Conservation (phyloP, 306 rosid genomes). For the Castanospermum australe region DNA sequence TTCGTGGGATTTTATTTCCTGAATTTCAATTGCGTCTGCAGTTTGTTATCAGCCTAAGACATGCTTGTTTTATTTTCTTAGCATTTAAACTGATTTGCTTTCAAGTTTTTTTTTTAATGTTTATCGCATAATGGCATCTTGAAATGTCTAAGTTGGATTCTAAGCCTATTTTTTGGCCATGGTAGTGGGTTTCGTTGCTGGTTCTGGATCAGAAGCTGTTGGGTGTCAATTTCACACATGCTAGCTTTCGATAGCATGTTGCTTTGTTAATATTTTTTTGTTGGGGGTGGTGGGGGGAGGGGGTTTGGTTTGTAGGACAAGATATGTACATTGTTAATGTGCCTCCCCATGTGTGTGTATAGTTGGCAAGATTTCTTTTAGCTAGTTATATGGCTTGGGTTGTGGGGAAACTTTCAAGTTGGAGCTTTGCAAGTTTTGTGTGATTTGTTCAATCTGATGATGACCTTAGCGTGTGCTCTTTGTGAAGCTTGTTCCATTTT, state of each 20-base stretch:
- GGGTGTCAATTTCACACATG: too few relatives aligned
- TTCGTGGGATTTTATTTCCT: background rate
- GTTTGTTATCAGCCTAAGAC: background rate
- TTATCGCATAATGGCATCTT: background rate
- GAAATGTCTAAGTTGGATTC: background rate
- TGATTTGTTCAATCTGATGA: background rate
- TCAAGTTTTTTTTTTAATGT: background rate
- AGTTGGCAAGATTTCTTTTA: background rate
- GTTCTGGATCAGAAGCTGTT: background rate
- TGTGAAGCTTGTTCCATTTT: background rate
- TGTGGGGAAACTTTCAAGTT: background rate
- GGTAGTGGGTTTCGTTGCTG: background rate
- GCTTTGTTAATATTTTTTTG: too few relatives aligned
- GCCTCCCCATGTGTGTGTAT: background rate
- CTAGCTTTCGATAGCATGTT: too few relatives aligned
- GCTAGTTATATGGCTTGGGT: background rate
- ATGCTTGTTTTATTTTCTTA: background rate
- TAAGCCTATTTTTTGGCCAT: background rate
- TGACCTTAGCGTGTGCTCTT: background rate
- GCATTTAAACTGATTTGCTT: background rate
- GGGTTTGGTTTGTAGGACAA: background rate
- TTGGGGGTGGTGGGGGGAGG: too few relatives aligned
- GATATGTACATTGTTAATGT: background rate
- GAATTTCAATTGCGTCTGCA: slow-evolving; percentile 23
- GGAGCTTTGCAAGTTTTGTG: background rate